Evolutionary conservation across 2,329 filamentous ascomycete genomes (phyloP), one percentile per base, ranked within the genome.

Genomic region (Ophiostoma montium): DNA sequence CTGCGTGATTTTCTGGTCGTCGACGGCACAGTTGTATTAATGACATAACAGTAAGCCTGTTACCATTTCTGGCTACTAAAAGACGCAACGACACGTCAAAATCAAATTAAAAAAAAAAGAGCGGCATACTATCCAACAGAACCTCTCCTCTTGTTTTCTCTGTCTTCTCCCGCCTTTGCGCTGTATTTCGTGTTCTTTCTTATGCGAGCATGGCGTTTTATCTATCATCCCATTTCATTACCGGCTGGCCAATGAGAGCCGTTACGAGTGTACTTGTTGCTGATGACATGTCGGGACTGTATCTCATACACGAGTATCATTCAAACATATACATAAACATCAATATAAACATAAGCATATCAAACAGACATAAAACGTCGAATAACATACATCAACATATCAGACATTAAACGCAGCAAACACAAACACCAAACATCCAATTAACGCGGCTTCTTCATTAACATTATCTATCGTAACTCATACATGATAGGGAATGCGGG

Each of bases 181-280:
- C 19, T 15, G 21, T 41, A 7, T 35, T 2, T 18, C 18, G 19
- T 23, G 27, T 23, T 30, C 9, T 42, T 30, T 33, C 18, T 32
- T 16, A 19, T 19, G 47, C 47, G 35, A 33, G 23, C 32, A 50
- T 43, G 49, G 49, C 49, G 49, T 47, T 50, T 41, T 18, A 42
- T 42, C 23, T 42, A 27, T 35, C 5, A 15, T 35, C n/a, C 27
- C n/a, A 41, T 43, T 42, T 42, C 30, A 36, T 41, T 44, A 36
- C 16, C 35, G 42, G 42, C 36, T 33, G 21, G 44, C 5, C 39
- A 31, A 30, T 35, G 33, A 39, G 43, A 41, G 48, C 35, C 35
- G 48, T 49, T 10, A 16, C 33, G 5, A 19, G n/a, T 46, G 8
- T n/a, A 8, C n/a, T n/a, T n/a, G n/a, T 30, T 18, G 35, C 16